phyloP scores from a whole-genome alignment of 2,329 filamentous ascomycete species.

The Sarocladium strictum region DNA sequence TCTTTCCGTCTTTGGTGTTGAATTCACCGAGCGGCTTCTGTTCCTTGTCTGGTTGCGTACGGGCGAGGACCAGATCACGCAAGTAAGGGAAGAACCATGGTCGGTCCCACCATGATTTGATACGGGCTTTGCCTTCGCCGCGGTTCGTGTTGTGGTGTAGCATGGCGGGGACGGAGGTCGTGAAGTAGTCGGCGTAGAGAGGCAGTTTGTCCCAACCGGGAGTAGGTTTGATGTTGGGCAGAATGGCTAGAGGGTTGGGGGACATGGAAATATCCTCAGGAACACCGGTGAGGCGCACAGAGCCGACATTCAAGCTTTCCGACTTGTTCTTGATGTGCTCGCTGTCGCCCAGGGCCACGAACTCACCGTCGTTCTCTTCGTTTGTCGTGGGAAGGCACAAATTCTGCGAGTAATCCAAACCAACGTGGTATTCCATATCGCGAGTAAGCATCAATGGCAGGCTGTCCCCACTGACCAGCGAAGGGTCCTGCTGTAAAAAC shows the following conservation, averaged over 20 bases:
- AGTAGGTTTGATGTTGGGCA: not conserved
- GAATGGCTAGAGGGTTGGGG: slow-evolving; percentile 11
- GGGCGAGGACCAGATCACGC: slow-evolving; percentile 13
- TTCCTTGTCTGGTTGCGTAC: not conserved
- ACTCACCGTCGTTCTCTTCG: slow-evolving; percentile 18
- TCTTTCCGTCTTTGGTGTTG: not conserved
- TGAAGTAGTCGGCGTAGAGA: slow-evolving; percentile 19
- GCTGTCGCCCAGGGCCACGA: slow-evolving; percentile 16
- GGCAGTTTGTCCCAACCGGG: slow-evolving; percentile 16
- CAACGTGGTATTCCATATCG: slow-evolving; percentile 19
- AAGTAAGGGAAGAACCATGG: slow-evolving; percentile 19
- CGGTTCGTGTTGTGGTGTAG: slow-evolving; percentile 19
- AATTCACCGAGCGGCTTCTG: not conserved
- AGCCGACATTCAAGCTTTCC: slow-evolving; percentile 12
- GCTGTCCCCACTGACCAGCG: slow-evolving; percentile 14
- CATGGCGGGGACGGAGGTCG: slow-evolving; percentile 15
- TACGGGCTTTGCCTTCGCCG: slow-evolving; percentile 17
- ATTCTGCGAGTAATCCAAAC: slow-evolving; percentile 21
- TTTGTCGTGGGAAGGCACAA: slow-evolving; percentile 17
- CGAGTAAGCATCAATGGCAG: slow-evolving; percentile 18
- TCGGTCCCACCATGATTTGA: slow-evolving; percentile 19
- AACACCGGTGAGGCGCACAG: slow-evolving; percentile 14
- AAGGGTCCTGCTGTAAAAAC: slow-evolving; percentile 3
- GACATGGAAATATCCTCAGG: slow-evolving; percentile 15
- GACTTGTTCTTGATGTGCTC: slow-evolving; percentile 15